These are phyloP conservation scores for Penicillium sp. DNA, from an alignment of 2,329 filamentous ascomycete genomes.

Conservation along the genomic window DNA sequence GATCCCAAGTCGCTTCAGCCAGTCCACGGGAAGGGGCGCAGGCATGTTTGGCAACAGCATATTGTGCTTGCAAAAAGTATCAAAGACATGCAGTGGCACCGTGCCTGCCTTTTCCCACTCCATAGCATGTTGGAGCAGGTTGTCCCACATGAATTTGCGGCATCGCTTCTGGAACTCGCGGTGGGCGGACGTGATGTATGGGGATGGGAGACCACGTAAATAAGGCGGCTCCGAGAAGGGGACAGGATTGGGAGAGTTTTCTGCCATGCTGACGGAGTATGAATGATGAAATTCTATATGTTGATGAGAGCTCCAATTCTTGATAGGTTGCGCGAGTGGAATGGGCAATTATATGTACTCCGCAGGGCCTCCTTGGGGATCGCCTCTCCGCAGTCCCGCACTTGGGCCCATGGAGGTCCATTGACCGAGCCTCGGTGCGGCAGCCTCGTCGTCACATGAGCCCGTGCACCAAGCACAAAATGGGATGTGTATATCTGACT, in stretches of 20 bases:
- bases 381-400: conserved; percentile 16
- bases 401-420: not conserved
- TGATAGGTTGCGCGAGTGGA: not conserved
- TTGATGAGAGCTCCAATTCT: not conserved
- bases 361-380: not conserved
- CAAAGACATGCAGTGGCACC: conserved; percentile 65
- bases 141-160: conserved; percentile 64
- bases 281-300: not conserved
- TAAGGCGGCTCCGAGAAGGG: conserved; percentile 76
- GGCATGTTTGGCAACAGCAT: conserved; percentile 73
- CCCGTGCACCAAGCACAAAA: not conserved
- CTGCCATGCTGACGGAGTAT: conserved; percentile 24
- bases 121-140: conserved; percentile 62
- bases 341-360: conserved; percentile 1
- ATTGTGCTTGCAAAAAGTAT: conserved; percentile 63
- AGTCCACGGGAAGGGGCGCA: conserved; percentile 66
- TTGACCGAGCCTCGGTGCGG: conserved; percentile 15
- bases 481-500: not conserved
- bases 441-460: conserved; percentile 10
- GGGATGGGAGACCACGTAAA: conserved; percentile 68
- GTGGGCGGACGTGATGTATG: conserved; percentile 70
- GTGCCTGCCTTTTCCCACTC: conserved; percentile 70
- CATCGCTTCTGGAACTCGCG: conserved; percentile 67
- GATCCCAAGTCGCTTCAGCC: conserved; percentile 67
- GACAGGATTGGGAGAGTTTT: conserved; percentile 44